Base-by-base conservation (phyloP, 208 protist species). In the Trypanosoma vivax region DNA sequence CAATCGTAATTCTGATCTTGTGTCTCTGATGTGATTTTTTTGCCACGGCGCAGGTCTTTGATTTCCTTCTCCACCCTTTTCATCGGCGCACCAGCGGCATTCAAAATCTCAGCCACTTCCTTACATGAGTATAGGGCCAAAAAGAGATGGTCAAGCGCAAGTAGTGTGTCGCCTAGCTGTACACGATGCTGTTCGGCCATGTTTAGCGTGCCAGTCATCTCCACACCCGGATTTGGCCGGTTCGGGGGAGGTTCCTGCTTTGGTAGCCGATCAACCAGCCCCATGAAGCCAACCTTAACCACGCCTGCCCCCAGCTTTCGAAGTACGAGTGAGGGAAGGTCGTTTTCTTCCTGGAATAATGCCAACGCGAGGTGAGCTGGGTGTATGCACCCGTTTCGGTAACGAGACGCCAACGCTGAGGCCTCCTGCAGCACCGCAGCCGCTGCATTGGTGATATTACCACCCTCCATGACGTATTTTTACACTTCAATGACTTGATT, bases 1-100 rank as follows among this genome's bases (percentile, higher is more conserved):
- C 83, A 73, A 19, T 97, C 86, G 62, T 87, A 92, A 63, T 87
- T 92, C 40, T 80, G 63, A 14, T 89, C 80, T 38, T 83, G 72
- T 46, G 88, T 85, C 54, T 86, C 73, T 6, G 80, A 75, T 4
- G 75, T 89, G 21, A 92, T 75, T 60, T 85, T 89, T 52, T 90
- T 89, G 24, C 85, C 81, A 39, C 86, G 86, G 50, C 86, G 82
- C 65, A 93, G 77, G 41, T 88, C 86, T 48, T 85, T 68, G 28
- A 93, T 34, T 30, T 65, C 76, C 29, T 62, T 57, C 23, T 73
- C 65, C 16, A 93, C 77, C 31, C 40, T 30, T 59, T 81, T 84
- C 61, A 80, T 74, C 21, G 35, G 48, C 3, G 81, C 81, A 10
- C 79, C 79, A 23, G 77, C 79, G 18, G 67, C 73, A 41, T 90